phyloP scores from a whole-genome alignment of 83 land plant species.

The Picea abies region DNA sequence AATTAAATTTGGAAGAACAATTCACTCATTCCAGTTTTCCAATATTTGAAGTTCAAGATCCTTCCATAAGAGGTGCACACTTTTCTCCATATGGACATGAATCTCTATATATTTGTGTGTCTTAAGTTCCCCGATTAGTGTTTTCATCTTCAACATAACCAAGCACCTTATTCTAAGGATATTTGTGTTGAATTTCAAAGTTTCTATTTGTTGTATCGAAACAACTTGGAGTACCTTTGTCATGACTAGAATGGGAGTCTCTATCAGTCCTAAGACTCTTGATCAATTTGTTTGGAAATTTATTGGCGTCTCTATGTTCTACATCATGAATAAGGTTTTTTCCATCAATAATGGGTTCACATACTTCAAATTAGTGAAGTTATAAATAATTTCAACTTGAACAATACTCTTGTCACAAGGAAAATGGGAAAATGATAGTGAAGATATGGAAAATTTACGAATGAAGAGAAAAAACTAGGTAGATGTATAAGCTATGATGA shows the following conservation, averaged over 20 bases:
- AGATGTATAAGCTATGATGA: no score
- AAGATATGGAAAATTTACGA: no score
- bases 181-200: neutral
- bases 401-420: no score
- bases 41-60: neutral
- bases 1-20: neutral
- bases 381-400: no score
- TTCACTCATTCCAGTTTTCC: neutral
- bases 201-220: neutral
- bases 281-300: neutral
- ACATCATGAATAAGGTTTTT: neutral
- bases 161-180: neutral
- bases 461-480: no score
- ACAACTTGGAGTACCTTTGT: neutral
- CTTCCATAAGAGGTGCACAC: neutral
- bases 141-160: neutral
- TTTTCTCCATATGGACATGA: neutral
- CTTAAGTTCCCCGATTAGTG: neutral
- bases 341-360: neutral
- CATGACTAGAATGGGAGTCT: neutral
- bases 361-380: neutral
- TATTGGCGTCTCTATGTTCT: neutral
- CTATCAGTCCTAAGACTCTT: neutral
- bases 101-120: neutral
- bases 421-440: no score